These are phyloP conservation scores for Moringa oleifera DNA, from an alignment of 345 rosid species.

Conservation along the genomic window DNA sequence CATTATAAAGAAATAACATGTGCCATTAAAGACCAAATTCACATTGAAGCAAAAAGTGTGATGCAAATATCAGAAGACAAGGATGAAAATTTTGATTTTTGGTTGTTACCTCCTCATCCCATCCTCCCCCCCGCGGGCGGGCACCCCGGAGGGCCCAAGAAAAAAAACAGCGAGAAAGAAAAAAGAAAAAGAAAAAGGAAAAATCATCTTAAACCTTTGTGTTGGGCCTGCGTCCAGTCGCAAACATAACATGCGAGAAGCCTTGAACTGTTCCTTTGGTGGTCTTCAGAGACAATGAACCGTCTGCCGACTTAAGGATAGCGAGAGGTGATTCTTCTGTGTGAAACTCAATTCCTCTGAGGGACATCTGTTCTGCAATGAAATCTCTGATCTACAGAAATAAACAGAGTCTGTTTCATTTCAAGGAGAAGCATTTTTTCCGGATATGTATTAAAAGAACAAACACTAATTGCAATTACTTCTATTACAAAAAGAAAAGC, in stretches of 20 bases:
- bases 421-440: neutral
- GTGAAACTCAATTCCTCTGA: slow-evolving; percentile 90
- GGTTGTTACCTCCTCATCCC: too few species aligned
- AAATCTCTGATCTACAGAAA: slow-evolving; percentile 72
- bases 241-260: slow-evolving; percentile 95
- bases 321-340: slow-evolving; percentile 86
- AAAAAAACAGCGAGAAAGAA: too few species aligned
- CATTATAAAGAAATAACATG: too few species aligned
- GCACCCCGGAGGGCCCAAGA: too few species aligned
- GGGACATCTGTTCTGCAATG: slow-evolving; percentile 80
- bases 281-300: slow-evolving; percentile 76
- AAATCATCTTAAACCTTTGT: slow-evolving; percentile 56
- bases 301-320: slow-evolving; percentile 67
- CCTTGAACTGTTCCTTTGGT: slow-evolving; percentile 81
- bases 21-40: neutral
- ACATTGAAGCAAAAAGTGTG: neutral
- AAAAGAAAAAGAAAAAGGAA: neutral
- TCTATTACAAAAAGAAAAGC: slow-evolving; percentile 3
- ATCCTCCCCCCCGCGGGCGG: too few species aligned
- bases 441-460: too few species aligned
- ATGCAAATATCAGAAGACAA: too few species aligned
- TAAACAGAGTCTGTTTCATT: neutral
- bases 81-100: too few species aligned
- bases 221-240: slow-evolving; percentile 89
- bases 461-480: too few species aligned